Conservation (phyloP, 2,329 filamentous ascomycete genomes). For the Fusarium poae region DNA sequence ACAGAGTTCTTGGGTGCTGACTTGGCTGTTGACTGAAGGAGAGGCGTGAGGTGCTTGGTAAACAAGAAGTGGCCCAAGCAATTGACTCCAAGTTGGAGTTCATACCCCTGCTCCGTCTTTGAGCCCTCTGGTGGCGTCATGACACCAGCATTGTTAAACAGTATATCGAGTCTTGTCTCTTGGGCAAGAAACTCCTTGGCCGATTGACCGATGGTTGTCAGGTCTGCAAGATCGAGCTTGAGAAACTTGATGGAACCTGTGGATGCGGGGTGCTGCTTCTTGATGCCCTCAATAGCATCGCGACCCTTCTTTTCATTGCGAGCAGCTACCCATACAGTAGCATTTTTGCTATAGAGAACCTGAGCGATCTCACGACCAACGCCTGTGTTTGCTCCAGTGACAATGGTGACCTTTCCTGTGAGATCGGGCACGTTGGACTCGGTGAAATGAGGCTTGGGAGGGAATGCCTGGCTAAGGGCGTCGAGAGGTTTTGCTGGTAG, state of each 20-base stretch:
- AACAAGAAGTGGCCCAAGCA: slow-evolving; percentile 58
- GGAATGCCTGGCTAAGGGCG: slow-evolving; percentile 41
- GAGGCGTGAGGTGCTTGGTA: slow-evolving; percentile 56
- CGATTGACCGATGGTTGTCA: slow-evolving; percentile 53
- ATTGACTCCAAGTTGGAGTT: slow-evolving; percentile 59
- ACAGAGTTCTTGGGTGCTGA: slow-evolving; percentile 50
- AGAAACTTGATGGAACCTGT: slow-evolving; percentile 59
- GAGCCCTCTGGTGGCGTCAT: slow-evolving; percentile 58
- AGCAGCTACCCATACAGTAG: slow-evolving; percentile 67
- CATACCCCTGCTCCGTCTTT: slow-evolving; percentile 58
- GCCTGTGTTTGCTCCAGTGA: slow-evolving; percentile 60
- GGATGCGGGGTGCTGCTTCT: slow-evolving; percentile 52
- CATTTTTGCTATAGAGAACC: slow-evolving; percentile 67
- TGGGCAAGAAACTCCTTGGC: slow-evolving; percentile 51
- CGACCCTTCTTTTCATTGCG: slow-evolving; percentile 61
- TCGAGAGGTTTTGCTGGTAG: slow-evolving; percentile 30
- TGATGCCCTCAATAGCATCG: slow-evolving; percentile 60
- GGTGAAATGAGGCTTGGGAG: slow-evolving; percentile 44
- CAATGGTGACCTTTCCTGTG: slow-evolving; percentile 65
- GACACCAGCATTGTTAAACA: slow-evolving; percentile 62
- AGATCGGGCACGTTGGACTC: slow-evolving; percentile 73
- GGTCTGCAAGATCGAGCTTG: slow-evolving; percentile 59
- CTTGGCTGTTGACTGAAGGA: slow-evolving; percentile 53
- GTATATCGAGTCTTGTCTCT: slow-evolving; percentile 54
- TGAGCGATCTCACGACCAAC: slow-evolving; percentile 66